Percentiles rank a stretch among this genome's conserved stretches.
Conservation (phyloP, 768 basidiomycete species). For the Serendipita sp. region DNA sequence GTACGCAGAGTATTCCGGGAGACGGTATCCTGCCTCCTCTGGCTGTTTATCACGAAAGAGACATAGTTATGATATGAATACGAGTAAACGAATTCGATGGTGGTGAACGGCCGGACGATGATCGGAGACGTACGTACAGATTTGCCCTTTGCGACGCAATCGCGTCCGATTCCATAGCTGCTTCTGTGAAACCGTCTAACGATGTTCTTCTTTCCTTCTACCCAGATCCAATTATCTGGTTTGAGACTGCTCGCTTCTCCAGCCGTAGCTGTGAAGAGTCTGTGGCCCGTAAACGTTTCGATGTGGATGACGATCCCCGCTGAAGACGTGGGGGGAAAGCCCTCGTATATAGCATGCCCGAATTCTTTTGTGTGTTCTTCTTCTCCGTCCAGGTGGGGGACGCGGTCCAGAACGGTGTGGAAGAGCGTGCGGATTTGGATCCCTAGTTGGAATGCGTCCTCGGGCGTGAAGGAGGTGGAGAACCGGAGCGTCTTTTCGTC, state of each 20-base stretch:
- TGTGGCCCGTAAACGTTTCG: slow-evolving; percentile 13
- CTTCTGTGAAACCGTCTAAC: slow-evolving; percentile 11
- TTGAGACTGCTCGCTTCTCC: slow-evolving; percentile 11
- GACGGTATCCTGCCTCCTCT: neutral
- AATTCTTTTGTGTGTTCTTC: neutral
- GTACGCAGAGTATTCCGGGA: slow-evolving; percentile 4
- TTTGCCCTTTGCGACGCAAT: slow-evolving; percentile 8
- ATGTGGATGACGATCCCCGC: slow-evolving; percentile 12
- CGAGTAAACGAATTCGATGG: no score
- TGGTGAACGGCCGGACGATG: neutral
- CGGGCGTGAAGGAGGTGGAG: slow-evolving; percentile 7
- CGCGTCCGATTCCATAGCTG: slow-evolving; percentile 11
- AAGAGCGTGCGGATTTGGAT: slow-evolving; percentile 8
- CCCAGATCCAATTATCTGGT: slow-evolving; percentile 12
- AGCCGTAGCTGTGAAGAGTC: slow-evolving; percentile 9
- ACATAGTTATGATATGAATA: no score
- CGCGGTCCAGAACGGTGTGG: neutral
- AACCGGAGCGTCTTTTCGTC: slow-evolving; percentile 13
- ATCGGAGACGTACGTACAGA: neutral
- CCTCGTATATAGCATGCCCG: neutral
- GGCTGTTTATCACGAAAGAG: no score
- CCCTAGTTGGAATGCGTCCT: slow-evolving; percentile 12
- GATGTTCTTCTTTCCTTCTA: slow-evolving; percentile 14
- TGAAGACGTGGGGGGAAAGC: neutral
- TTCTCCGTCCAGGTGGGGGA: neutral